Conservation (phyloP, 1,139 yeast species). For the Saccharomyces hybrid region DNA sequence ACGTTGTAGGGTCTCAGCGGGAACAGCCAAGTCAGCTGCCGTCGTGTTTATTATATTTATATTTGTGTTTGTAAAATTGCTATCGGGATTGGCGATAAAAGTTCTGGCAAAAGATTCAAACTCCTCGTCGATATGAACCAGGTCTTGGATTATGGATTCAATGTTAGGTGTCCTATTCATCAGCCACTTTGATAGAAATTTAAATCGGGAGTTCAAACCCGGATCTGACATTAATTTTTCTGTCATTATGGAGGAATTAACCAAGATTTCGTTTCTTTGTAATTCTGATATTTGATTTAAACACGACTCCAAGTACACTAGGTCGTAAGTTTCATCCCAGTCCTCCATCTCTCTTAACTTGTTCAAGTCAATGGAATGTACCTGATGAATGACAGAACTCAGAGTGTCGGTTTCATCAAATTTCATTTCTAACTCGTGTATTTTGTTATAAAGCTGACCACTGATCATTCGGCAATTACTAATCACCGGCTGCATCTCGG, state of each 20-base stretch:
- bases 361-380: conserved; percentile 36
- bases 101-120: conserved; percentile 24
- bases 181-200: conserved; percentile 18
- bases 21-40: background rate
- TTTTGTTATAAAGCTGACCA: conserved; percentile 34
- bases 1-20: background rate
- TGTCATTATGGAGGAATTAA: conserved; percentile 46
- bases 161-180: conserved; percentile 12
- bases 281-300: conserved; percentile 40
- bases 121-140: conserved; percentile 23
- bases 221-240: conserved; percentile 32
- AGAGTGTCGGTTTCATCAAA: conserved; percentile 45
- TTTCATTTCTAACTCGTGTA: conserved; percentile 44
- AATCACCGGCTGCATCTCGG: background rate
- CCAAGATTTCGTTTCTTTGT: conserved; percentile 47
- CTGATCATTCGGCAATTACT: conserved; percentile 2
- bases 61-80: background rate
- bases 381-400: conserved; percentile 42
- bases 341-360: conserved; percentile 45
- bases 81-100: conserved; percentile 8
- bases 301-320: conserved; percentile 37
- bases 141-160: conserved; percentile 15
- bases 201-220: conserved; percentile 14
- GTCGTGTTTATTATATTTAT: background rate
- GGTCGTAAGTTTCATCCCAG: conserved; percentile 43